Percentiles rank a stretch among this genome's conserved stretches.
Evolutionary conservation across 306 rosid species (phyloP).

Genomic region (Trifolium subterraneum): DNA sequence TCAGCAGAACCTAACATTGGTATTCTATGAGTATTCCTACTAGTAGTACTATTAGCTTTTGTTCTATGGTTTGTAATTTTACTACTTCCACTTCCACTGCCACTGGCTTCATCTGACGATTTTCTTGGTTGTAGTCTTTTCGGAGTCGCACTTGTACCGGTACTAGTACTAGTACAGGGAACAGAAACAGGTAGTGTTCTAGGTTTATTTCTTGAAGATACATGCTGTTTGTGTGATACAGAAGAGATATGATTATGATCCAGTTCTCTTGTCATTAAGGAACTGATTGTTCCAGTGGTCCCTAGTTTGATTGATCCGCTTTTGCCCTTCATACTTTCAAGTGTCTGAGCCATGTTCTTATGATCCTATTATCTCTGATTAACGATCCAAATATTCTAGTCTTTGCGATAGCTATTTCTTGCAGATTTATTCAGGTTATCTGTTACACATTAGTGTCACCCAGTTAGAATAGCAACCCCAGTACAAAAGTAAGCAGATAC

Average conservation of each 20-base stretch:
- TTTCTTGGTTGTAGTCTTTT: slow-evolving; percentile 65
- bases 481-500: not conserved
- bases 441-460: slow-evolving; percentile 46
- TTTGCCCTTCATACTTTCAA: slow-evolving; percentile 73
- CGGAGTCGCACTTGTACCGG: slow-evolving; percentile 38
- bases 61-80: slow-evolving; percentile 48
- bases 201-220: slow-evolving; percentile 59
- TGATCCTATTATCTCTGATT: slow-evolving; percentile 46
- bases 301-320: slow-evolving; percentile 90
- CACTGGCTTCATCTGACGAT: slow-evolving; percentile 66
- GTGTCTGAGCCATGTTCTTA: slow-evolving; percentile 62
- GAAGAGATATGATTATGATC: slow-evolving; percentile 68
- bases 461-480: not conserved
- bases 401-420: slow-evolving; percentile 39
- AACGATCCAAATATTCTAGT: slow-evolving; percentile 37
- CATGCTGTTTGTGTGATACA: slow-evolving; percentile 54
- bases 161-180: slow-evolving; percentile 47
- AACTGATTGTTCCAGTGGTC: slow-evolving; percentile 79
- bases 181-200: slow-evolving; percentile 51
- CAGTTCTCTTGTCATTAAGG: slow-evolving; percentile 89
- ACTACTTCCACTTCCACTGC: slow-evolving; percentile 66
- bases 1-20: slow-evolving; percentile 78
- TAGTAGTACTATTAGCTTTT: slow-evolving; percentile 46
- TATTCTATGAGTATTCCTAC: slow-evolving; percentile 54
- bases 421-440: slow-evolving; percentile 49